A percentile compares a stretch with the other conserved stretches of the same genome.
These are phyloP conservation scores for Scutellaria galericulata DNA, from an alignment of 257 asterid species.

Conservation along the genomic window DNA sequence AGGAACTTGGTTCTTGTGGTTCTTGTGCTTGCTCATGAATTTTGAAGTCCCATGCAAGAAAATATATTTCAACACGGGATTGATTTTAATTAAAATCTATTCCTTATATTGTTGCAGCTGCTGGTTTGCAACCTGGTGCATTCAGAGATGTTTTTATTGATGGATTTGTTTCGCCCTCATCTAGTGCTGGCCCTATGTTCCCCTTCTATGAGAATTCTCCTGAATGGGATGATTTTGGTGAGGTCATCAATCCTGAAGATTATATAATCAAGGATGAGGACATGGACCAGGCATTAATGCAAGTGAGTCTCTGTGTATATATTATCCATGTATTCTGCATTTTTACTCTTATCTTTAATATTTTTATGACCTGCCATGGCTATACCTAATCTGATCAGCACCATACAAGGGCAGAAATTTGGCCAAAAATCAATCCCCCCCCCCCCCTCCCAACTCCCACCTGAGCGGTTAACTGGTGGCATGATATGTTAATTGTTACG, in stretches of 20 bases:
- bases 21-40: conserved; percentile 33
- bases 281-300: conserved; percentile 65
- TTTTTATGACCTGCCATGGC: neutral
- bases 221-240: conserved; percentile 99
- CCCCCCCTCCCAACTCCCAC: no score
- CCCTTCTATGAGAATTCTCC: conserved; percentile 71
- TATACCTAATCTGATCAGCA: no score
- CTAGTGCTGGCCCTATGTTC: conserved; percentile 89
- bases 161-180: conserved; percentile 80
- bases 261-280: conserved; percentile 75
- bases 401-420: no score
- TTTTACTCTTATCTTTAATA: neutral
- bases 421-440: no score
- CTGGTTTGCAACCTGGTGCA: conserved; percentile 64
- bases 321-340: conserved; percentile 26
- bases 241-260: conserved; percentile 95
- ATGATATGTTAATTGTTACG: neutral
- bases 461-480: no score
- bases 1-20: conserved; percentile 22
- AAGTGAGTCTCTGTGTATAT: conserved; percentile 51
- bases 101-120: conserved; percentile 52
- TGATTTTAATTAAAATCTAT: conserved; percentile 21
- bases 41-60: conserved; percentile 1
- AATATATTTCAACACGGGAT: conserved; percentile 4
- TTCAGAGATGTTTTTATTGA: conserved; percentile 85